Percentiles rank a stretch among this genome's conserved stretches.
Evolutionary conservation across 352 stramenopile genomes (phyloP).

Genomic region (Globisporangium viniferum): DNA sequence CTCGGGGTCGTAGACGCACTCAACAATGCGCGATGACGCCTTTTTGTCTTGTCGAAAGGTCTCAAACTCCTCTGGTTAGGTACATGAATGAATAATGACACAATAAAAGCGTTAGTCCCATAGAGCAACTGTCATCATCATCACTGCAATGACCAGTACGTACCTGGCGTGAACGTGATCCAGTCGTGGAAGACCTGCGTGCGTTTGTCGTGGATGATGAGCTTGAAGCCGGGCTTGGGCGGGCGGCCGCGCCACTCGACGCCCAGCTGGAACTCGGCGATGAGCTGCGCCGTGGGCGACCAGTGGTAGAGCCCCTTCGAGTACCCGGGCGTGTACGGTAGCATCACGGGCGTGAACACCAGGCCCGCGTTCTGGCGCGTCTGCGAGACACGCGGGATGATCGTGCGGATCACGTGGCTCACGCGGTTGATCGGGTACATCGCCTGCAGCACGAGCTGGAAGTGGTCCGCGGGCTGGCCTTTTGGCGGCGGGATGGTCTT

Average conservation of each 20-base stretch:
- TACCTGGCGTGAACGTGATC: conserved; percentile 81
- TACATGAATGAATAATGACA: background rate
- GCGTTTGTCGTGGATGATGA: conserved; percentile 82
- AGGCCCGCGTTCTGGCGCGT: conserved; percentile 78
- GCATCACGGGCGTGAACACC: conserved; percentile 72
- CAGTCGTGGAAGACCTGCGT: conserved; percentile 86
- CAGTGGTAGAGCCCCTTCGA: conserved; percentile 76
- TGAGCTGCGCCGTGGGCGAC: conserved; percentile 52
- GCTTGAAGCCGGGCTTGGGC: conserved; percentile 80
- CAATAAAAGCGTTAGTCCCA: background rate
- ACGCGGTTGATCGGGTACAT: conserved; percentile 82
- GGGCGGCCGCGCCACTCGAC: conserved; percentile 79
- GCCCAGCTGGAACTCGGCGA: conserved; percentile 74
- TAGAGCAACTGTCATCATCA: background rate
- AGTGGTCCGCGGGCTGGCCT: conserved; percentile 71
- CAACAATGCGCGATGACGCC: conserved; percentile 75
- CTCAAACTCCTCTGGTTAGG: conserved; percentile 62
- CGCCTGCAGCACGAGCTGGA: conserved; percentile 80
- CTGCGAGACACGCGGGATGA: conserved; percentile 65
- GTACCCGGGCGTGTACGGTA: conserved; percentile 77
- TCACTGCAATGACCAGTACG: background rate
- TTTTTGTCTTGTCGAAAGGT: conserved; percentile 80
- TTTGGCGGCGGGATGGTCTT: conserved; percentile 77
- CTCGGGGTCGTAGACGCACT: conserved; percentile 80
- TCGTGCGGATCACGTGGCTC: conserved; percentile 72